phyloP scores from a whole-genome alignment of 768 basidiomycete species.

The Boletus barrowsii region DNA sequence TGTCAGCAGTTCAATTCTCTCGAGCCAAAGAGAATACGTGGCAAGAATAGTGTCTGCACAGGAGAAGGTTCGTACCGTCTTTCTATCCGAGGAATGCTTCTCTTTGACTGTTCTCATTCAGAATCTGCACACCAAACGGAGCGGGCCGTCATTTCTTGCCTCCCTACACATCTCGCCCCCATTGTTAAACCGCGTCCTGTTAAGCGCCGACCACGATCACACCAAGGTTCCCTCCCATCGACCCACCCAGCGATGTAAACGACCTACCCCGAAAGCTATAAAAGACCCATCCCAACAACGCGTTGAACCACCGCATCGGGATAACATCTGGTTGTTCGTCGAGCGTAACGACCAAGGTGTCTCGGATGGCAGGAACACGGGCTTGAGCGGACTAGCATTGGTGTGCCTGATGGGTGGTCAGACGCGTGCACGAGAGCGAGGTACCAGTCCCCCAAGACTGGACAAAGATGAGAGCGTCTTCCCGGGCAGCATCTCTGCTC shows the following conservation, averaged over 20 bases:
- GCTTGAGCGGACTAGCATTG: constrained; percentile 57
- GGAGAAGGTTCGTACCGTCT: no score
- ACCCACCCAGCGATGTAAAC: constrained; percentile 35
- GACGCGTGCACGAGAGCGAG: constrained; percentile 75
- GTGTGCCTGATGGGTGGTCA: constrained; percentile 56
- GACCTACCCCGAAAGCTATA: constrained; percentile 72
- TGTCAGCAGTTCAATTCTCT: no score
- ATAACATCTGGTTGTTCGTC: constrained; percentile 95
- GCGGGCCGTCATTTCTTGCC: no score
- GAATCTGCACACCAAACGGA: no score
- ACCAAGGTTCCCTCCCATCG: constrained; percentile 21
- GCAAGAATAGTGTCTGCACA: no score
- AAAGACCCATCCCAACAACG: constrained; percentile 89
- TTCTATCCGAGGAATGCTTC: no score
- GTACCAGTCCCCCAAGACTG: constrained; percentile 96
- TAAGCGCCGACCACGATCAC: constrained; percentile 1
- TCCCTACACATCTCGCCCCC: no score
- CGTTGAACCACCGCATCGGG: constrained; percentile 97
- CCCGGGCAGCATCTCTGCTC: constrained; percentile 38
- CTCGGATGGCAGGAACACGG: constrained; percentile 70
- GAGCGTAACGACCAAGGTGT: constrained; percentile 76
- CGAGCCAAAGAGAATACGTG: no score
- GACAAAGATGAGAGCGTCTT: constrained; percentile 66
- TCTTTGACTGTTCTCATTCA: no score
- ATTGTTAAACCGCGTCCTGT: constrained; percentile 28